phyloP scores from a whole-genome alignment of 176 grass and related monocot species.

The Lolium multiflorum region DNA sequence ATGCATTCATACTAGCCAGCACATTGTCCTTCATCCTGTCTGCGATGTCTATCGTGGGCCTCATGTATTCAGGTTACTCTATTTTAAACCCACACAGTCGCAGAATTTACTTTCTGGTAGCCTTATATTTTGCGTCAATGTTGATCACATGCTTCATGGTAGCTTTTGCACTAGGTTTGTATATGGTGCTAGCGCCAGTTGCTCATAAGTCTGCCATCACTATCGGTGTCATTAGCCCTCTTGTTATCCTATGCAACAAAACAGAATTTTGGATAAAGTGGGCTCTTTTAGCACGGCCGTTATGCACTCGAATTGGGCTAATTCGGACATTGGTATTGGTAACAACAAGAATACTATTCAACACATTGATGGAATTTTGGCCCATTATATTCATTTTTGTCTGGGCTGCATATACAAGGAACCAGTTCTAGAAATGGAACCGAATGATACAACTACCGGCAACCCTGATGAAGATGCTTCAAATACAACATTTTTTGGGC shows the following conservation, averaged over 20 bases:
- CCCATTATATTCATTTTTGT: constrained; percentile 20
- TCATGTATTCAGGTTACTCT: constrained; percentile 16
- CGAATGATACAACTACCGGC: background rate
- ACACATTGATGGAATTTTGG: constrained; percentile 20
- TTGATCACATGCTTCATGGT: background rate
- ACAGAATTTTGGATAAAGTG: background rate
- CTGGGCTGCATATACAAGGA: constrained; percentile 12
- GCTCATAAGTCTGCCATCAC: constrained; percentile 3
- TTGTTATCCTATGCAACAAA: background rate
- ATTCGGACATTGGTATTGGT: background rate
- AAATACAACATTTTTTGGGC: background rate
- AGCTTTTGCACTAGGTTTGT: constrained; percentile 18
- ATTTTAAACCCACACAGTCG: background rate
- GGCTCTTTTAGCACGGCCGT: background rate
- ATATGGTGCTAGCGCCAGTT: constrained; percentile 9
- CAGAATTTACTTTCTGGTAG: background rate
- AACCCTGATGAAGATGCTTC: background rate
- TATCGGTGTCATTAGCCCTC: background rate
- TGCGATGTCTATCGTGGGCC: background rate
- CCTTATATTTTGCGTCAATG: background rate
- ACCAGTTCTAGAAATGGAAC: background rate
- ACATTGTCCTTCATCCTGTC: background rate
- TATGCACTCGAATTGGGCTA: constrained; percentile 7
- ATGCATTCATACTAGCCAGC: constrained; percentile 7
- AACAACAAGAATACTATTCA: background rate